phyloP scores from a whole-genome alignment of 768 basidiomycete species.

The Phaeotremella skinneri region DNA sequence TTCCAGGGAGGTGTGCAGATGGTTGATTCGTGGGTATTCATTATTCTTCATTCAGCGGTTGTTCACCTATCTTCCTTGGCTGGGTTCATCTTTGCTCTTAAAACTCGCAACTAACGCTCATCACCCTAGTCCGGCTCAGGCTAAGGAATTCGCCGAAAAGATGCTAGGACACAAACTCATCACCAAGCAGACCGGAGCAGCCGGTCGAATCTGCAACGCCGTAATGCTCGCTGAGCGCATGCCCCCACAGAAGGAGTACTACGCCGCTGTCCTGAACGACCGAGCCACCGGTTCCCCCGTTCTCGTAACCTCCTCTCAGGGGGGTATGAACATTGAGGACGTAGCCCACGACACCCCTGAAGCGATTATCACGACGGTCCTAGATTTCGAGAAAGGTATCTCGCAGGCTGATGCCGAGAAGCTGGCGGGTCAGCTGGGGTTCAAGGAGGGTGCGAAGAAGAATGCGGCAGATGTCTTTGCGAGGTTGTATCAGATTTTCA shows the following conservation, averaged over 20 bases:
- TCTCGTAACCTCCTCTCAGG: constrained; percentile 87
- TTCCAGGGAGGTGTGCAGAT: constrained; percentile 97
- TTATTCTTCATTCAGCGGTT: not conserved
- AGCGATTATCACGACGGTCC: constrained; percentile 92
- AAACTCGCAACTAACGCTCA: not conserved
- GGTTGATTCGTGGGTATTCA: constrained; percentile 67
- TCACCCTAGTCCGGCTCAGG: constrained; percentile 70
- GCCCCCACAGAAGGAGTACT: constrained; percentile 93
- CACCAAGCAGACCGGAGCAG: constrained; percentile 96
- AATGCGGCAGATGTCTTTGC: constrained; percentile 92
- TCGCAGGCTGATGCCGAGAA: constrained; percentile 66
- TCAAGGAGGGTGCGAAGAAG: constrained; percentile 68
- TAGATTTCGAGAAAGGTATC: constrained; percentile 78
- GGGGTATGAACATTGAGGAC: constrained; percentile 99
- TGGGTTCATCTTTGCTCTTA: not conserved
- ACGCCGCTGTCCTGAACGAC: constrained; percentile 94
- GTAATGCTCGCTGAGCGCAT: constrained; percentile 98
- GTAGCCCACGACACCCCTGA: constrained; percentile 92
- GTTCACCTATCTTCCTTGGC: constrained; percentile 21
- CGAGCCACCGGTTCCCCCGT: constrained; percentile 83
- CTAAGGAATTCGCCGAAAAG: constrained; percentile 77
- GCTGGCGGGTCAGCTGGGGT: constrained; percentile 86
- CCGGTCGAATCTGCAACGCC: constrained; percentile 89
- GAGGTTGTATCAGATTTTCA: constrained; percentile 93
- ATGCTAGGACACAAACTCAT: constrained; percentile 96